phyloP scores from a whole-genome alignment of 2,329 filamentous ascomycete genomes.

The Fusarium irregulare region DNA sequence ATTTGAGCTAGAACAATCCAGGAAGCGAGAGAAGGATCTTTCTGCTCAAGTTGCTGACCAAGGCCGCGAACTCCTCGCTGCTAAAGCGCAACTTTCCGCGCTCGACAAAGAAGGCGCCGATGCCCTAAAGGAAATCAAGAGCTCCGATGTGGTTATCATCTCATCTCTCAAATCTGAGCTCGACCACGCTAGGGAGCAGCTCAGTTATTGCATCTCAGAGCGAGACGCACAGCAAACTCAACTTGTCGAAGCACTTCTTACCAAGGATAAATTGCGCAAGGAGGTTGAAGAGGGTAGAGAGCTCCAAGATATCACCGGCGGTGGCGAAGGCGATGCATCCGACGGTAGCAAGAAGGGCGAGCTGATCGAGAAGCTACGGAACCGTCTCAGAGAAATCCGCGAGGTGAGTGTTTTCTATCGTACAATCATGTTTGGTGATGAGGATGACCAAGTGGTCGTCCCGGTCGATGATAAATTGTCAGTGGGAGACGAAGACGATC shows the following conservation, averaged over 20 bases:
- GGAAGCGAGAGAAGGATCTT: constrained; percentile 57
- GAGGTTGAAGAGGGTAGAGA: constrained; percentile 61
- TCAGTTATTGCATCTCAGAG: constrained; percentile 62
- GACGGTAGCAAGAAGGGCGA: constrained; percentile 59
- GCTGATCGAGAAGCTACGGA: constrained; percentile 68
- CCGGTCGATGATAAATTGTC: background rate
- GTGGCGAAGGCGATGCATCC: constrained; percentile 49
- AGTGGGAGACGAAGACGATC: background rate
- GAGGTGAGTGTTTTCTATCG: constrained; percentile 61
- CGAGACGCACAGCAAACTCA: constrained; percentile 69
- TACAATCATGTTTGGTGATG: constrained; percentile 16
- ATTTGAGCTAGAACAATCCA: constrained; percentile 61
- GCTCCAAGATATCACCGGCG: constrained; percentile 52
- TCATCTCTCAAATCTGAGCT: constrained; percentile 69
- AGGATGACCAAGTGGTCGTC: constrained; percentile 26
- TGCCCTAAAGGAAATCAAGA: constrained; percentile 68
- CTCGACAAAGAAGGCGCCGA: constrained; percentile 65
- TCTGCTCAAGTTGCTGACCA: constrained; percentile 63
- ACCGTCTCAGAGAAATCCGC: constrained; percentile 65
- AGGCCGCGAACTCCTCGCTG: constrained; percentile 65
- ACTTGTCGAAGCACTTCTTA: constrained; percentile 68
- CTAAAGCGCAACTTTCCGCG: constrained; percentile 65
- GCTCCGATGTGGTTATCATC: constrained; percentile 68
- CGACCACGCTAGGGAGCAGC: constrained; percentile 64
- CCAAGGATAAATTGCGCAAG: constrained; percentile 70